phyloP scores from a whole-genome alignment of 441 rosid genomes.

The Heliophila coronopifolia region DNA sequence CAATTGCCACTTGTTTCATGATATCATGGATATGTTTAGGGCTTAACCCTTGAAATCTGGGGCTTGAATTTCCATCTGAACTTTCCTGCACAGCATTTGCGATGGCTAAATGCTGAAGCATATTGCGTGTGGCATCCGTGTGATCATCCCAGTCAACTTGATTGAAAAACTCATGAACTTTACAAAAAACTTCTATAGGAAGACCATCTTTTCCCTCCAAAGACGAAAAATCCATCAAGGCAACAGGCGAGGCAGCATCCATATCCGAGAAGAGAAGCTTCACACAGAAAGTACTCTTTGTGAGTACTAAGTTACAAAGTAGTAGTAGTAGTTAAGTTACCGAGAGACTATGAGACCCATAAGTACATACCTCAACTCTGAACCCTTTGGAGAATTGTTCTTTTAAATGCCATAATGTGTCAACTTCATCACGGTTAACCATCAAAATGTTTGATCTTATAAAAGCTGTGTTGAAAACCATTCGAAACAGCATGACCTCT shows the following conservation, averaged over 20 bases:
- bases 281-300: constrained; percentile 32
- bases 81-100: constrained; percentile 47
- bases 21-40: constrained; percentile 37
- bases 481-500: constrained; percentile 77
- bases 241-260: constrained; percentile 73
- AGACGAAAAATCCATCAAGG: constrained; percentile 47
- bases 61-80: constrained; percentile 33
- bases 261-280: constrained; percentile 94
- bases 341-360: neutral
- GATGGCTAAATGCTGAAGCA: constrained; percentile 66
- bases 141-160: constrained; percentile 73
- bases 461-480: constrained; percentile 86
- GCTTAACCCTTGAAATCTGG: constrained; percentile 33
- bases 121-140: constrained; percentile 61
- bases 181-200: constrained; percentile 81
- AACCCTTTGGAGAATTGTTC: constrained; percentile 77
- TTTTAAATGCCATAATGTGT: constrained; percentile 72
- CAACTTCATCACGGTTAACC: constrained; percentile 86
- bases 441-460: constrained; percentile 90
- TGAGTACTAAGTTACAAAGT: constrained; percentile 23
- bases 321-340: constrained; percentile 11
- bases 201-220: constrained; percentile 81
- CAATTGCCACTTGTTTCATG: constrained; percentile 27
- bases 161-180: constrained; percentile 85
- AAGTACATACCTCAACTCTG: constrained; percentile 74